These are phyloP conservation scores for Stentor roeselii DNA, from an alignment of 73 alveolate species.

Conservation along the genomic window DNA sequence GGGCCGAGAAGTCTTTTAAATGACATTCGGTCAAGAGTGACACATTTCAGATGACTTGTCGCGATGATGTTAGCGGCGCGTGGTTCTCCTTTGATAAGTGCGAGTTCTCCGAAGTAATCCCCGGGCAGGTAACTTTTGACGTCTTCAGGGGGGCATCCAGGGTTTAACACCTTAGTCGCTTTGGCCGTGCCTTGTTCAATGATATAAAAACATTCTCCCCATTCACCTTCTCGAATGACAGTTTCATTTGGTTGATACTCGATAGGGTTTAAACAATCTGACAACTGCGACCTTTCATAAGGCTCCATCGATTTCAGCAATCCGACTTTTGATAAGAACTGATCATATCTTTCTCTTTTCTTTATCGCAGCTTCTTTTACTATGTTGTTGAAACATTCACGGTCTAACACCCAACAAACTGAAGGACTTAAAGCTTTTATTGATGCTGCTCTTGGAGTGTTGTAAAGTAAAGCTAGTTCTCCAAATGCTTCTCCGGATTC, in stretches of 20 bases:
- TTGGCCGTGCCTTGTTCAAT: constrained; percentile 89
- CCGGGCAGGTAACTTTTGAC: constrained; percentile 50
- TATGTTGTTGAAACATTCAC: constrained; percentile 90
- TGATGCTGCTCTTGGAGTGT: constrained; percentile 74
- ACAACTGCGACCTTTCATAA: constrained; percentile 93
- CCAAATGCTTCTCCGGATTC: constrained; percentile 76
- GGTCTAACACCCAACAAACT: constrained; percentile 84
- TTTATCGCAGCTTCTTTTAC: constrained; percentile 91
- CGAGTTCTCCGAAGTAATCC: constrained; percentile 75
- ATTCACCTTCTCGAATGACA: constrained; percentile 84
- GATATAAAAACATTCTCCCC: constrained; percentile 96
- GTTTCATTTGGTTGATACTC: constrained; percentile 49
- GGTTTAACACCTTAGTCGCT: constrained; percentile 68
- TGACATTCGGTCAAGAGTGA: constrained; percentile 29
- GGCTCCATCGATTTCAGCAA: constrained; percentile 77
- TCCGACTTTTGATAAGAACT: constrained; percentile 77
- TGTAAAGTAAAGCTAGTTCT: constrained; percentile 77
- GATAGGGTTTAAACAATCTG: constrained; percentile 93
- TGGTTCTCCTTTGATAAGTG: constrained; percentile 54
- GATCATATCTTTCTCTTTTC: constrained; percentile 88
- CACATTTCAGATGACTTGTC: constrained; percentile 22
- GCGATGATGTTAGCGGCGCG: constrained; percentile 73
- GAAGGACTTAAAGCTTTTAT: constrained; percentile 52
- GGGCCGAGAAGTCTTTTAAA: constrained; percentile 44
- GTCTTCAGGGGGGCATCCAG: constrained; percentile 29